Evolutionary conservation across 345 rosid genomes (phyloP).

Genomic region (Microthlaspi erraticum): DNA sequence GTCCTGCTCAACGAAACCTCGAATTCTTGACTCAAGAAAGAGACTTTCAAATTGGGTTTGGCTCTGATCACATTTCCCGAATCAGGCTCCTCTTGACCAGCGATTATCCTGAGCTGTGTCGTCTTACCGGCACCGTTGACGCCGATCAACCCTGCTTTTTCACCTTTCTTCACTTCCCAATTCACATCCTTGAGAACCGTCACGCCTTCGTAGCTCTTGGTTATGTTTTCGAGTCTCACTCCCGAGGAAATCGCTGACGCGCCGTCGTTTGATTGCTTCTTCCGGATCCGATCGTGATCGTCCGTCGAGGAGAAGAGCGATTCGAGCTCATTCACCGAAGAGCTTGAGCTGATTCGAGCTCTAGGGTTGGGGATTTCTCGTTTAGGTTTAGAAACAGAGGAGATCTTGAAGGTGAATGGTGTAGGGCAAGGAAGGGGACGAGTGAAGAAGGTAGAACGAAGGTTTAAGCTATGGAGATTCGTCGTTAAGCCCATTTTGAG

Average conservation of each 20-base stretch:
- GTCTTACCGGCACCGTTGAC: constrained; percentile 96
- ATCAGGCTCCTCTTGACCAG: constrained; percentile 87
- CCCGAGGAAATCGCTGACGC: constrained; percentile 83
- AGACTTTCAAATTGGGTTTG: constrained; percentile 64
- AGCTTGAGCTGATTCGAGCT: constrained; percentile 57
- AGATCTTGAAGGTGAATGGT: constrained; percentile 31
- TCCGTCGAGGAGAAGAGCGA: constrained; percentile 61
- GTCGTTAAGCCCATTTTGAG: constrained; percentile 65
- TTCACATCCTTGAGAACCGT: constrained; percentile 75
- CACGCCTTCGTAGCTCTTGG: constrained; percentile 81
- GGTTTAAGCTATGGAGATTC: constrained; percentile 59
- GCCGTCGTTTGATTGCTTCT: constrained; percentile 47
- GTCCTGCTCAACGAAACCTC: constrained; percentile 87
- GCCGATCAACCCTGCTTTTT: constrained; percentile 85
- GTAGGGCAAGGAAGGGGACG: constrained; percentile 44
- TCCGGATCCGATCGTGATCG: constrained; percentile 43
- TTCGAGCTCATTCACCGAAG: constrained; percentile 49
- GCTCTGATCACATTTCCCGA: constrained; percentile 80
- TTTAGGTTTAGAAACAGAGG: constrained; percentile 35
- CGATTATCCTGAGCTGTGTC: constrained; percentile 83
- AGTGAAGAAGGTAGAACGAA: constrained; percentile 58
- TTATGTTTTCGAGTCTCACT: constrained; percentile 74
- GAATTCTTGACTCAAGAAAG: constrained; percentile 85
- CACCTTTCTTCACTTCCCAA: constrained; percentile 93
- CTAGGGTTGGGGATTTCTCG: constrained; percentile 28